Conservation (phyloP, 1,284 basidiomycete genomes). For the Singerocomus inundabilis region DNA sequence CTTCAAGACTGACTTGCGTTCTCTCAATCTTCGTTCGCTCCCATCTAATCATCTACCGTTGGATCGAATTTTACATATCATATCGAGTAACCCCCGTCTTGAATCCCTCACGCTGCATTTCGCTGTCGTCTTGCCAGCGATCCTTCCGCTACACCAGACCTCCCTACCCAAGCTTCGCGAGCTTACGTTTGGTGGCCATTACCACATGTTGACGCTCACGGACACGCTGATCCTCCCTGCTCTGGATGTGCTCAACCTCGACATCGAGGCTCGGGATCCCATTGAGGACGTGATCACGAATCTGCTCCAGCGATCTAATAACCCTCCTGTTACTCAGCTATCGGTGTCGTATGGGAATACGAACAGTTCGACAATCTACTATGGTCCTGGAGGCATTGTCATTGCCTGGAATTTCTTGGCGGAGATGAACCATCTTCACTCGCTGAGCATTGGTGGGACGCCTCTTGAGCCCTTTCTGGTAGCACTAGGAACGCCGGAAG, state of each 20-base stretch:
- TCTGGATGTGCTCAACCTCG: constrained; percentile 55
- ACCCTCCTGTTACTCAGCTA: constrained; percentile 53
- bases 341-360: constrained; percentile 56
- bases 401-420: constrained; percentile 50
- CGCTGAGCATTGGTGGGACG: constrained; percentile 59
- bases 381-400: constrained; percentile 40
- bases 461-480: constrained; percentile 59
- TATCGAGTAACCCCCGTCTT: constrained; percentile 54
- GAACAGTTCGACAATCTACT: constrained; percentile 42
- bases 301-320: constrained; percentile 55
- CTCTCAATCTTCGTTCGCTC: constrained; percentile 61
- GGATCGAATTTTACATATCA: constrained; percentile 62
- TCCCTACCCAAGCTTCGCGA: constrained; percentile 51
- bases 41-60: constrained; percentile 59
- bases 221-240: constrained; percentile 58
- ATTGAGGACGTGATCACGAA: constrained; percentile 63
- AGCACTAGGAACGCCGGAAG: constrained; percentile 56
- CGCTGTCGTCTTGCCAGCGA: constrained; percentile 52
- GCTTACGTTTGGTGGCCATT: constrained; percentile 63
- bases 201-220: constrained; percentile 58
- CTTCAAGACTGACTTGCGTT: constrained; percentile 53
- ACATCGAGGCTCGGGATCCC: constrained; percentile 66
- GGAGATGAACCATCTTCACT: constrained; percentile 48
- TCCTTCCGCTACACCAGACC: constrained; percentile 56
- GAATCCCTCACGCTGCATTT: constrained; percentile 59